These are phyloP conservation scores for Heritiera littoralis DNA, from an alignment of 345 rosid genomes.

Conservation along the genomic window DNA sequence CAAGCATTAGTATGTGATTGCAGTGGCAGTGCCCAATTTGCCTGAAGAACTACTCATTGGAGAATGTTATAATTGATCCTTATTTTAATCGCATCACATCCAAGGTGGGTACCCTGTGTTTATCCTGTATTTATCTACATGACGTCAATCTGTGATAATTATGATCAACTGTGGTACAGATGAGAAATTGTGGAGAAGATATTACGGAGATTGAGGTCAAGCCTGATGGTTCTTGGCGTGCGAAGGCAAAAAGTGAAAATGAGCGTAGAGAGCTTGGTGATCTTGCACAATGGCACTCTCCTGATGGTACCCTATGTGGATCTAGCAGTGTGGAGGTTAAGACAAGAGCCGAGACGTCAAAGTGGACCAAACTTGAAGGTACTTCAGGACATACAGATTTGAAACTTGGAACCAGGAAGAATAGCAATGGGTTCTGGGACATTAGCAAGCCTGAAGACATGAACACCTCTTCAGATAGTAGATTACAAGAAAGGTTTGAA, in stretches of 20 bases:
- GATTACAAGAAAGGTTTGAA: conserved; percentile 53
- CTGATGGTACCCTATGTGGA: conserved; percentile 62
- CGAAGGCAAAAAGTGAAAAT: conserved; percentile 66
- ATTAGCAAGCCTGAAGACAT: conserved; percentile 76
- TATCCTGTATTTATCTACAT: conserved; percentile 7
- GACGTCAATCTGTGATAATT: conserved; percentile 1
- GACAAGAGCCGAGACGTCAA: conserved; percentile 50
- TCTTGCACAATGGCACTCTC: conserved; percentile 79
- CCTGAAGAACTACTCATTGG: conserved; percentile 87
- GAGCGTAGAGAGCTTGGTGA: conserved; percentile 83
- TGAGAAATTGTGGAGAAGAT: conserved; percentile 86
- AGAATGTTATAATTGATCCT: conserved; percentile 79
- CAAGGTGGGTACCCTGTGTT: conserved; percentile 46
- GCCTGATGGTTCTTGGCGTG: conserved; percentile 99
- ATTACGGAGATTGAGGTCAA: conserved; percentile 82
- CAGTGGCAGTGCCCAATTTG: conserved; percentile 99
- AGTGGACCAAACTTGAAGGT: conserved; percentile 73
- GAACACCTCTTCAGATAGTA: conserved; percentile 62
- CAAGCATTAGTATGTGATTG: conserved; percentile 32
- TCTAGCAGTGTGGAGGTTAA: conserved; percentile 42
- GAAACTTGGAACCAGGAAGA: conserved; percentile 90
- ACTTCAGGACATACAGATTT: conserved; percentile 64
- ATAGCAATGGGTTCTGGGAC: conserved; percentile 86
- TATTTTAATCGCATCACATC: conserved; percentile 87
- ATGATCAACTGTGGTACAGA: conserved; percentile 43